Percentiles rank a stretch among this genome's conserved stretches.
Conservation (phyloP, 2,329 filamentous ascomycete genomes). For the Sporothrix pallida region DNA sequence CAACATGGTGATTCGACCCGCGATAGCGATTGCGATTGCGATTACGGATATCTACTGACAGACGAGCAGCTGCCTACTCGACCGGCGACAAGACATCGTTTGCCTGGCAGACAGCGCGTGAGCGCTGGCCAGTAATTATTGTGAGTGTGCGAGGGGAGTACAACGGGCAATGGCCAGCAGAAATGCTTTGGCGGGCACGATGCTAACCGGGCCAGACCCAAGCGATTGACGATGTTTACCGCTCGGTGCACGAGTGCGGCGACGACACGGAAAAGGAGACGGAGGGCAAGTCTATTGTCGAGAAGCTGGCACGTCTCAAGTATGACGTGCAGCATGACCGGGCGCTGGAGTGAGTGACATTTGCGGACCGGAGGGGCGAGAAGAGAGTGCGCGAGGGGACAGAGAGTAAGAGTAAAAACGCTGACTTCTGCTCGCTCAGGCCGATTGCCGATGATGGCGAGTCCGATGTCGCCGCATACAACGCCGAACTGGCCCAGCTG, state of each 20-base stretch:
- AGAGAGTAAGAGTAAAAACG: not conserved
- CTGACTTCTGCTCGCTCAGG: not conserved
- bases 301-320: constrained; percentile 80
- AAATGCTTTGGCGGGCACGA: not conserved
- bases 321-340: constrained; percentile 95
- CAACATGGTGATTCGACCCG: no score
- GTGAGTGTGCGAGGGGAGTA: constrained; percentile 53
- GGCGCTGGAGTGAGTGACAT: constrained; percentile 52
- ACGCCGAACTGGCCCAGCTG: constrained; percentile 78
- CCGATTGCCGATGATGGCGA: constrained; percentile 69
- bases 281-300: constrained; percentile 87
- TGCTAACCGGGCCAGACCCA: constrained; percentile 66
- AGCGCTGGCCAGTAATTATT: constrained; percentile 92
- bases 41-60: constrained; percentile 1
- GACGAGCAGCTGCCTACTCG: constrained; percentile 56
- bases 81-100: constrained; percentile 87
- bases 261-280: constrained; percentile 68
- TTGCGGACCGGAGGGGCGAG: not conserved
- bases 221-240: constrained; percentile 93
- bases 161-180: not conserved
- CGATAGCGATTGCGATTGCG: not conserved
- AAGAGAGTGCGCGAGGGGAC: not conserved
- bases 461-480: constrained; percentile 79
- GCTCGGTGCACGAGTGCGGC: constrained; percentile 64
- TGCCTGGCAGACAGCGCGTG: constrained; percentile 80